These are phyloP conservation scores for Xylaria sp. DNA, from an alignment of 2,329 filamentous ascomycete genomes.

Conservation along the genomic window DNA sequence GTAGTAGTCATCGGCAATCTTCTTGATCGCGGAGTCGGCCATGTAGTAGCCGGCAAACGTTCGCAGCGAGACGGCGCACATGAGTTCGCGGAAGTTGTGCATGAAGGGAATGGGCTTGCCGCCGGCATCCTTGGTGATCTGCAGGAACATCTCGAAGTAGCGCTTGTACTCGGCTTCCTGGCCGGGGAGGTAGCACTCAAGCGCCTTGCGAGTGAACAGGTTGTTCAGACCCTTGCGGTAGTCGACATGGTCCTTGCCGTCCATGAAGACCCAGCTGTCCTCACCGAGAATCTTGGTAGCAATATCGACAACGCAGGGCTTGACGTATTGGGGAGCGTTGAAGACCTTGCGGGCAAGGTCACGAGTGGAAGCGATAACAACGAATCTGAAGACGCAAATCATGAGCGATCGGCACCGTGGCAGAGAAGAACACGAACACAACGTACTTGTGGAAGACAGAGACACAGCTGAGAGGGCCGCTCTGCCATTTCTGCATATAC, in stretches of 20 bases:
- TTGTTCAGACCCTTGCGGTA: conserved; percentile 95
- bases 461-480: conserved; percentile 88
- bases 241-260: conserved; percentile 90
- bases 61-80: conserved; percentile 89
- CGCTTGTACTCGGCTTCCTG: conserved; percentile 87
- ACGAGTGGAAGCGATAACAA: conserved; percentile 90
- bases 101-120: conserved; percentile 82
- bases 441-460: conserved; percentile 97
- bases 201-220: conserved; percentile 85
- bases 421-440: not conserved
- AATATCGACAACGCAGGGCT: conserved; percentile 92
- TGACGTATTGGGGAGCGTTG: conserved; percentile 87
- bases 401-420: conserved; percentile 2
- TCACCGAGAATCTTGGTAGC: conserved; percentile 88
- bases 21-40: conserved; percentile 81
- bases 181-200: conserved; percentile 82
- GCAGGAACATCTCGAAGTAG: conserved; percentile 76
- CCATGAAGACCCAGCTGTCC: conserved; percentile 95
- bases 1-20: conserved; percentile 95
- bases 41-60: conserved; percentile 98
- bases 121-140: conserved; percentile 65
- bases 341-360: conserved; percentile 96
- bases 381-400: conserved; percentile 58
- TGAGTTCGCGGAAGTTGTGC: conserved; percentile 85
- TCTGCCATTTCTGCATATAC: conserved; percentile 89